Base-by-base conservation (phyloP, 2,329 filamentous ascomycete genomes). In the Fusarium transvaalense region DNA sequence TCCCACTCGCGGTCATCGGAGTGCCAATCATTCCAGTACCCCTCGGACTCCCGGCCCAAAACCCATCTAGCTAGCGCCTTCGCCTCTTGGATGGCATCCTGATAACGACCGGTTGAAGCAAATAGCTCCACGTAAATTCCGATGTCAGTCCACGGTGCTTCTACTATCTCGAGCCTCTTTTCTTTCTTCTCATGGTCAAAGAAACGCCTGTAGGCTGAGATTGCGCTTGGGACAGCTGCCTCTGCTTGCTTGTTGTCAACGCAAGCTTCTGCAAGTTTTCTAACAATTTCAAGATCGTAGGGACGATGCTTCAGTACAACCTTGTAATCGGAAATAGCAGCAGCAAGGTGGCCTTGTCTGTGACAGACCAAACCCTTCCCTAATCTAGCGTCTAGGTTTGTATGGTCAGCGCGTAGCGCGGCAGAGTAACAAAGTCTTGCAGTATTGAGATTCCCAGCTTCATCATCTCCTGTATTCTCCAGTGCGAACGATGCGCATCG, bases 1-100 rank as follows among this genome's bases (percentile, higher is more conserved):
- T 99, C 96, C 88, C 94, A 99, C 79, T 99, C 96, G 58, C 94
- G 86, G 77, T 97, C 94, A 76, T 97, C 93, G 7, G 87, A 83
- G 31, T 86, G 82, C 68, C 86, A 84, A 10, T 84, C 76, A 60
- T 97, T 91, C 96, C 96, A 99, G 74, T 89, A 93, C 1, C 75
- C 78, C 76, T 99, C 94, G 6, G 86, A 82, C 35, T 85, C 82
- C 48, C 96, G 89, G 10, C 92, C 92, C 38, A 97, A 83, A 56
- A 97, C 84, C 93, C 94, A 97, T 58, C 97, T 86, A 23, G 91
- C 88, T 17, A 97, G 79, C 3, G 84, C 83, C 76, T 92, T 96
- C 14, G 97, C 83, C 65, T 91, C 87, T 29, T 79, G 78, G 4
- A 97, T 85, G 4, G 92, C 94, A 68, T 90, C 85, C 8, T 83